phyloP scores from a whole-genome alignment of 23 red algal genomes.

The Chondrus crispus region DNA sequence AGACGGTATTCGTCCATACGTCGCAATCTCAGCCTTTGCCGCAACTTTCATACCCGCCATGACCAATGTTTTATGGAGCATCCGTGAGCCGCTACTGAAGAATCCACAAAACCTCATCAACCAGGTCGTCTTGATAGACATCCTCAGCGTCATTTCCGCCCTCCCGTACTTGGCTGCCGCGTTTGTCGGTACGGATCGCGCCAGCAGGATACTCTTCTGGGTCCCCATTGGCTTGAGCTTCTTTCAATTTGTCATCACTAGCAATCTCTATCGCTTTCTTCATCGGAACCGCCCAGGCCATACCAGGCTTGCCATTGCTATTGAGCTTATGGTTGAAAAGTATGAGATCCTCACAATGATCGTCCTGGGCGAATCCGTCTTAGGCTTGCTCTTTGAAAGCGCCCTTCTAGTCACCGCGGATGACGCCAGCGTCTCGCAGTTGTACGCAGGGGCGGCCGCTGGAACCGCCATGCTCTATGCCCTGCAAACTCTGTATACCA shows the following conservation, averaged over 20 bases:
- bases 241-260: no score
- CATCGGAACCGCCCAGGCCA: slow-evolving; percentile 1
- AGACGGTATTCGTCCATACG: slow-evolving; percentile 38
- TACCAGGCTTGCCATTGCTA: slow-evolving; percentile 32
- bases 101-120: slow-evolving; percentile 13
- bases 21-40: slow-evolving; percentile 39
- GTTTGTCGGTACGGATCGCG: slow-evolving; percentile 33
- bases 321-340: slow-evolving; percentile 65
- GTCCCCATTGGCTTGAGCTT: neutral
- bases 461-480: slow-evolving; percentile 45
- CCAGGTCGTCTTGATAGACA: neutral
- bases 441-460: slow-evolving; percentile 38
- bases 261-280: neutral
- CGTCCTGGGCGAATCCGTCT: slow-evolving; percentile 50
- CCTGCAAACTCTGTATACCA: slow-evolving; percentile 49
- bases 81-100: neutral
- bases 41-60: slow-evolving; percentile 21
- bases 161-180: slow-evolving; percentile 61
- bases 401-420: slow-evolving; percentile 36
- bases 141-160: neutral
- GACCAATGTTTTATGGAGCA: slow-evolving; percentile 1
- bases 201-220: slow-evolving; percentile 45
- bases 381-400: slow-evolving; percentile 59
- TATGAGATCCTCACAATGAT: slow-evolving; percentile 65
- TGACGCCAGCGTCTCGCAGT: neutral